A percentile compares a stretch with the other conserved stretches of the same genome.
Conservation (phyloP, 2,329 filamentous ascomycete species). For the Ceratocystis huliohia region DNA sequence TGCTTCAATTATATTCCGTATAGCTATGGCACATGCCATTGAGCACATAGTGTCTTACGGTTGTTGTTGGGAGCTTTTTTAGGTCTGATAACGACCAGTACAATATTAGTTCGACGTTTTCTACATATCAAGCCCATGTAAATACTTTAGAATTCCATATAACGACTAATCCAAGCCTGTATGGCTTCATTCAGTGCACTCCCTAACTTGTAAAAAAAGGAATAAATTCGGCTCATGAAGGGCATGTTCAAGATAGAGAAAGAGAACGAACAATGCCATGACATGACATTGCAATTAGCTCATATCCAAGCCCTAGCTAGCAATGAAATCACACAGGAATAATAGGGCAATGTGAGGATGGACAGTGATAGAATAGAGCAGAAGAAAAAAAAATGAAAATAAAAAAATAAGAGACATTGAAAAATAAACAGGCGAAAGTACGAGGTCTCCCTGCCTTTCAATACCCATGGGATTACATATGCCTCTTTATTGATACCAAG, state of each 20-base stretch:
- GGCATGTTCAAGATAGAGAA: too few species aligned
- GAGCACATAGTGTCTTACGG: neutral
- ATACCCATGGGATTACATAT: slow-evolving; percentile 5
- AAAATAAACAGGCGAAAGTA: slow-evolving; percentile 1
- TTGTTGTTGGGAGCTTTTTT: neutral
- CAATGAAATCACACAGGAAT: neutral
- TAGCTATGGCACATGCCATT: neutral
- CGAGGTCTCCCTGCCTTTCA: neutral
- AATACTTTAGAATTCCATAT: neutral
- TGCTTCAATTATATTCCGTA: neutral
- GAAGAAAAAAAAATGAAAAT: slow-evolving; percentile 30
- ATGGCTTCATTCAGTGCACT: neutral
- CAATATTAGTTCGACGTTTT: neutral
- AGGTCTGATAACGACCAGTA: neutral
- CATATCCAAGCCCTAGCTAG: slow-evolving; percentile 7
- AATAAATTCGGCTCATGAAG: neutral
- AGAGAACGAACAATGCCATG: neutral
- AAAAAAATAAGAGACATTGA: slow-evolving; percentile 21
- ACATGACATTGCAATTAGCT: neutral
- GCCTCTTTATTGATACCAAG: slow-evolving; percentile 14
- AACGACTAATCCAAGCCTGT: neutral
- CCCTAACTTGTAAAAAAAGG: slow-evolving; percentile 23
- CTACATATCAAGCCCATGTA: neutral
- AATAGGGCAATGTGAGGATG: neutral
- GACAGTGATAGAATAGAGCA: slow-evolving; percentile 27